A percentile compares a stretch with the other conserved stretches of the same genome.
These are phyloP conservation scores for Colletotrichum phormii DNA, from an alignment of 2,329 filamentous ascomycete species.

Conservation along the genomic window DNA sequence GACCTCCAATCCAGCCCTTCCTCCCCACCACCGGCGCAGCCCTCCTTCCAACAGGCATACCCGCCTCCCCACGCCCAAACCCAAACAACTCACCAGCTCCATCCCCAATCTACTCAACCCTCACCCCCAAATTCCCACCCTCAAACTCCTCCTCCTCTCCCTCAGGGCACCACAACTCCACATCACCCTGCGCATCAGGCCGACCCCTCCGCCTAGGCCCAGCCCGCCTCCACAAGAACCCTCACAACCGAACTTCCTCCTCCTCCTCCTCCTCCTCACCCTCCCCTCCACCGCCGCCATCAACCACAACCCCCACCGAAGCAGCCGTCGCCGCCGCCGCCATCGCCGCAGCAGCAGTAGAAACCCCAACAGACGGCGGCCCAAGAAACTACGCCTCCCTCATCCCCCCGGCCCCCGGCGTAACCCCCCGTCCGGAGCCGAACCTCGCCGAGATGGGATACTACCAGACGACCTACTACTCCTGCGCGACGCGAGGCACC, in stretches of 20 bases:
- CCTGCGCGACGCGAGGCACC: constrained; percentile 30
- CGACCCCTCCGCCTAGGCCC: constrained; percentile 24
- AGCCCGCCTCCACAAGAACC: constrained; percentile 27
- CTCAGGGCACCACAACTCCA: neutral
- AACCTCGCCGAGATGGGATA: constrained; percentile 36
- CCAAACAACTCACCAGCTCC: neutral
- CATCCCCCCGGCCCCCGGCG: constrained; percentile 32
- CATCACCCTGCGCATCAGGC: constrained; percentile 19
- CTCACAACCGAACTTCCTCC: neutral
- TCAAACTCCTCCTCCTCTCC: constrained; percentile 25
- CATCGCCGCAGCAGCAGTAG: neutral
- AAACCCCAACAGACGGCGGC: constrained; percentile 14
- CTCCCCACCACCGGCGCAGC: neutral
- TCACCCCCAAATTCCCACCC: neutral
- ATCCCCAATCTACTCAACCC: constrained; percentile 21
- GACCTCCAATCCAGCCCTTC: neutral
- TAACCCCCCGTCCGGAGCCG: constrained; percentile 33
- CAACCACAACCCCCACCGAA: neutral
- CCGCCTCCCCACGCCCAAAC: neutral
- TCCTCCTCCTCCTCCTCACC: neutral
- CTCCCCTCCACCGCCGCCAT: neutral
- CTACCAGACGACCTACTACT: constrained; percentile 35
- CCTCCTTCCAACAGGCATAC: neutral
- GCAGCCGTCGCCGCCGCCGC: neutral
- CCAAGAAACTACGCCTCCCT: constrained; percentile 37